Evolutionary conservation across 129 eudicot genomes (phyloP).

Genomic region (Tanacetum coccineum): DNA sequence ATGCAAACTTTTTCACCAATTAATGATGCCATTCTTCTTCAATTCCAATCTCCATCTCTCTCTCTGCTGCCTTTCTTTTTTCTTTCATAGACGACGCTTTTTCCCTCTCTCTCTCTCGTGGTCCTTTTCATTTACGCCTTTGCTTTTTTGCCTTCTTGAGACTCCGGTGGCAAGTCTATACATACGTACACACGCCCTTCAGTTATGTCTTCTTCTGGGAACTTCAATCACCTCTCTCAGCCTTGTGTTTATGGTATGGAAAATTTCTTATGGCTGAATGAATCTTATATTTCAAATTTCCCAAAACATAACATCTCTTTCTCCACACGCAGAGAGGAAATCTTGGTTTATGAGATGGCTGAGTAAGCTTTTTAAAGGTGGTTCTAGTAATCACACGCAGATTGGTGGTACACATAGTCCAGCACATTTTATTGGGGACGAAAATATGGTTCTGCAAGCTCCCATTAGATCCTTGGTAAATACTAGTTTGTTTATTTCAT

Average conservation of each 20-base stretch:
- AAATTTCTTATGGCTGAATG: conserved; percentile 11
- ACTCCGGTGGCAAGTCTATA: conserved; percentile 43
- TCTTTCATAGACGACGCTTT: conserved; percentile 22
- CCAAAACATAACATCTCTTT: conserved; percentile 28
- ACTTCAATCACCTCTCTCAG: conserved; percentile 59
- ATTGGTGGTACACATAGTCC: too few relatives aligned
- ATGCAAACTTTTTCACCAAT: conserved; percentile 54
- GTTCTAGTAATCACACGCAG: too few relatives aligned
- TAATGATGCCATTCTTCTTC: conserved; percentile 58
- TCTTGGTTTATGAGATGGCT: conserved; percentile 93
- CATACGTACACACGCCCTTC: conserved; percentile 32
- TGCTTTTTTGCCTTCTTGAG: conserved; percentile 42
- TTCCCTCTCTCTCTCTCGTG: conserved; percentile 24
- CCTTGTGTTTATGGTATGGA: conserved; percentile 65
- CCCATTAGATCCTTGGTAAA: conserved; percentile 52
- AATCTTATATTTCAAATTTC: conserved; percentile 5
- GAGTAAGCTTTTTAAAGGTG: conserved; percentile 69
- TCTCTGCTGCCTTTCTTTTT: conserved; percentile 32
- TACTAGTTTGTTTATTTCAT: background rate
- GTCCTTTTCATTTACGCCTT: conserved; percentile 62
- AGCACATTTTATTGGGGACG: conserved; percentile 84
- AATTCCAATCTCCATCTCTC: conserved; percentile 8
- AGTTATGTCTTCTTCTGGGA: conserved; percentile 69
- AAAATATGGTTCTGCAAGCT: conserved; percentile 73
- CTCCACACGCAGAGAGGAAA: conserved; percentile 62